A percentile compares a stretch with the other conserved stretches of the same genome.
Conservation (phyloP, 352 stramenopile species). For the Phytophthora crassamura region DNA sequence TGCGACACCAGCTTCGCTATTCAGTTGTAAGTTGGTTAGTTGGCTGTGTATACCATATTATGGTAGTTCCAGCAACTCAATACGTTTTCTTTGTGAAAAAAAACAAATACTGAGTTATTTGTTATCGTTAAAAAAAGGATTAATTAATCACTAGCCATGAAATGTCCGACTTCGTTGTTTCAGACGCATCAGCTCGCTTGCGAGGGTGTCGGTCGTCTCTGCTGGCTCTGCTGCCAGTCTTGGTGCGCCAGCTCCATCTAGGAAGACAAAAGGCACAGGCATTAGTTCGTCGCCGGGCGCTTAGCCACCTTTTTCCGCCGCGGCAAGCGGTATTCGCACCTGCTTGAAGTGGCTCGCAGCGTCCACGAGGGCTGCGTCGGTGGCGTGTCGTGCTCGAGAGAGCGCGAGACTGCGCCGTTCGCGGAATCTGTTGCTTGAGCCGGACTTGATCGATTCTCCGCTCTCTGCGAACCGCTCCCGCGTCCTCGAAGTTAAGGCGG, state of each 20-base stretch:
- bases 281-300: constrained; percentile 19
- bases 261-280: constrained; percentile 26
- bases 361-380: constrained; percentile 53
- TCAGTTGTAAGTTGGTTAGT: constrained; percentile 37
- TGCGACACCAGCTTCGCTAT: constrained; percentile 66
- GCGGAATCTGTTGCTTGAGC: constrained; percentile 27
- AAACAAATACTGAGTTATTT: too few species aligned
- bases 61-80: not conserved
- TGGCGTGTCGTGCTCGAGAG: constrained; percentile 41
- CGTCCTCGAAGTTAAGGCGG: constrained; percentile 49
- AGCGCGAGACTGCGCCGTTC: constrained; percentile 30
- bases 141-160: constrained; percentile 1
- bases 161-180: constrained; percentile 24
- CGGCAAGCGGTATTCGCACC: constrained; percentile 33
- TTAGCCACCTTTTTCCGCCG: constrained; percentile 8
- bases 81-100: not conserved
- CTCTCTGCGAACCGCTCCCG: constrained; percentile 45
- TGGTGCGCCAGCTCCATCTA: constrained; percentile 68
- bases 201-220: constrained; percentile 43
- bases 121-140: too few species aligned
- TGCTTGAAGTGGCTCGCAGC: constrained; percentile 63
- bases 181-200: constrained; percentile 29
- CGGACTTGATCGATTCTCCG: constrained; percentile 23
- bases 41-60: not conserved
- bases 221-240: constrained; percentile 56